Base-by-base conservation (phyloP, 352 stramenopile genomes). In the Elongisporangium senticosum region DNA sequence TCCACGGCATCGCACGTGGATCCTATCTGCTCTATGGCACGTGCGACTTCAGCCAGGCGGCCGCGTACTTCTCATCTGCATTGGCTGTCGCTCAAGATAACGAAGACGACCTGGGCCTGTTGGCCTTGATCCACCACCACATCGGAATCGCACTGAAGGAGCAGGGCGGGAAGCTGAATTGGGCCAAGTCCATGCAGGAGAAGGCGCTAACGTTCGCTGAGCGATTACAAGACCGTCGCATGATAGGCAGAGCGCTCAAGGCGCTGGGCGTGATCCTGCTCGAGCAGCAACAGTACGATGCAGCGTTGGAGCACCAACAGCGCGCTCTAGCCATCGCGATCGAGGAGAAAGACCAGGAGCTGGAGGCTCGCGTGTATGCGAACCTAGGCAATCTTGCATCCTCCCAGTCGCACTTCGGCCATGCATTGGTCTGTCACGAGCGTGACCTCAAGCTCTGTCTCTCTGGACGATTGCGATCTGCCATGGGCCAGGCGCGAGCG, bases 351-450 rank as follows among this genome's bases (percentile, higher is more conserved):
- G 82, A 90, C 57, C 55, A 53, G 11, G 84, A 94, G 43, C 76
- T 92, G 11, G 82, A 91, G 51, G 81, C 79, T 0, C 76, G 84
- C 10, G 77, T 89, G 43, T 86, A 86, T 51, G 84, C 84, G 14
- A 94, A 94, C 54, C 58, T 94, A 20, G 84, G 84, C 50, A 93
- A 92, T 37, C 64, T 93, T 20, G 81, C 77, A 3, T 64, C 75
- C 7, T 64, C 68, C 3, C 70, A 89, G 50, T 26, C 68, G 26
- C 71, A 90, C 55, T 75, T 86, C 19, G 70, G 66, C 17, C 82
- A 87, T 33, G 78, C 84, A 13, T 51, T 91, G 20, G 74, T 67
- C 7, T 89, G 73, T 53, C 78, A 92, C 53, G 59, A 81, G 47
- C 77, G 79, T 47, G 82, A 93, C 52, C 71, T 92, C 14, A 57